Evolutionary conservation across 495 filamentous ascomycete species (phyloP), one percentile per base, ranked within the genome.

Genomic region (Venustampulla echinocandica): DNA sequence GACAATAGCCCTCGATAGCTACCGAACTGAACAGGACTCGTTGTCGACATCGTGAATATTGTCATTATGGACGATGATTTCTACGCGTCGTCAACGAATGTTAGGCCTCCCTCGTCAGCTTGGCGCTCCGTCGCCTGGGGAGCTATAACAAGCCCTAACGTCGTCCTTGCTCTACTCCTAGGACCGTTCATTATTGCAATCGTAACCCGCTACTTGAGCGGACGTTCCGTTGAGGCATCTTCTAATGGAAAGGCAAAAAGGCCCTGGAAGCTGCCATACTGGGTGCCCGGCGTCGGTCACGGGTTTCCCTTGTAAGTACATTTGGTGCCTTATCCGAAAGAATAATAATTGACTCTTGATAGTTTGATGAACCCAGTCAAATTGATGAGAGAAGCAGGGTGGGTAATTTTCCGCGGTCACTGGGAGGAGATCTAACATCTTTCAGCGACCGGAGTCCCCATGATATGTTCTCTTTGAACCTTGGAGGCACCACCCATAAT

Each of bases 231-330:
- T 13, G 37, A 27, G 10, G 27, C 45, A 20, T 7, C 18, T 22
- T n/a, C 4, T 18, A 36, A 37, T 22, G 27, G 35, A 25, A 32
- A 53, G 25, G 50, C 10, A 39, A 48, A 55, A 48, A 57, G 44
- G 39, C 65, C 74, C 33, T 65, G 63, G 50, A 52, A 61, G 25
- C 43, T 69, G 9, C 76, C 79, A 10, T 82, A 81, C 61, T 83
- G 75, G 75, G 44, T 81, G 6, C 78, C 78, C 10, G 64, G 69
- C 49, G 27, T 81, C 1, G 74, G 78, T 30, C 77, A 82, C 64
- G 61, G 69, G 10, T 44, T 69, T 61, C 66, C 15, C 65, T 77
- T 55, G 49, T 69, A 13, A 66, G 69, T 56, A 55, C 70, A 42
- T 63, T 68, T 4, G 18, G 5, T 6, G 4, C 56, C 3, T 38